These are phyloP conservation scores for Anastatica hierochuntica DNA, from an alignment of 345 rosid genomes.

Conservation along the genomic window DNA sequence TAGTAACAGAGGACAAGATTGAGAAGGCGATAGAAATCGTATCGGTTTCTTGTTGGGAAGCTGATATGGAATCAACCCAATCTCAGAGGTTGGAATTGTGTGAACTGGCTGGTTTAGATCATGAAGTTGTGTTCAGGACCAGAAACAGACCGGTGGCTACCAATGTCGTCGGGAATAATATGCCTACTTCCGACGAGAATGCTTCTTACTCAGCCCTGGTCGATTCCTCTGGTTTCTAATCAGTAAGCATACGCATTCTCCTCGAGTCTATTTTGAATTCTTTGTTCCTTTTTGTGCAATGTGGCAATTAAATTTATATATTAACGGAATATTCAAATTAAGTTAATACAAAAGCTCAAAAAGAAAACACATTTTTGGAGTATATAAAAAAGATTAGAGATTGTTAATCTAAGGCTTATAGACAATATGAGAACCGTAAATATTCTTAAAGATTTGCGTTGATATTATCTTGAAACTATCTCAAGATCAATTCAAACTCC, in stretches of 20 bases:
- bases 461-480: too few relatives aligned
- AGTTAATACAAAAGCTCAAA: too few relatives aligned
- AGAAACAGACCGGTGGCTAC: constrained; percentile 19
- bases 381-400: too few relatives aligned
- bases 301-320: too few relatives aligned
- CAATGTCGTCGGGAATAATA: constrained; percentile 10
- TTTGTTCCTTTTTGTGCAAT: not conserved
- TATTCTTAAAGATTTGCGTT: too few relatives aligned
- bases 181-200: constrained; percentile 51
- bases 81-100: constrained; percentile 40
- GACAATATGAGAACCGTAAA: not conserved
- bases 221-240: constrained; percentile 71
- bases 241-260: too few relatives aligned
- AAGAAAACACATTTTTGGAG: too few relatives aligned
- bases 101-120: constrained; percentile 51
- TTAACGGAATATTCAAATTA: too few relatives aligned
- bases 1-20: constrained; percentile 45
- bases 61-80: constrained; percentile 46
- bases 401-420: too few relatives aligned
- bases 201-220: constrained; percentile 80
- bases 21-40: constrained; percentile 55
- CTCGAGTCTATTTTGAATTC: not conserved
- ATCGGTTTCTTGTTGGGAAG: constrained; percentile 71
- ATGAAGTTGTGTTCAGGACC: constrained; percentile 19
- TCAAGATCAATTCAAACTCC: constrained; percentile 21